Conservation (phyloP, 257 asterid species). For the Misopates orontium region DNA sequence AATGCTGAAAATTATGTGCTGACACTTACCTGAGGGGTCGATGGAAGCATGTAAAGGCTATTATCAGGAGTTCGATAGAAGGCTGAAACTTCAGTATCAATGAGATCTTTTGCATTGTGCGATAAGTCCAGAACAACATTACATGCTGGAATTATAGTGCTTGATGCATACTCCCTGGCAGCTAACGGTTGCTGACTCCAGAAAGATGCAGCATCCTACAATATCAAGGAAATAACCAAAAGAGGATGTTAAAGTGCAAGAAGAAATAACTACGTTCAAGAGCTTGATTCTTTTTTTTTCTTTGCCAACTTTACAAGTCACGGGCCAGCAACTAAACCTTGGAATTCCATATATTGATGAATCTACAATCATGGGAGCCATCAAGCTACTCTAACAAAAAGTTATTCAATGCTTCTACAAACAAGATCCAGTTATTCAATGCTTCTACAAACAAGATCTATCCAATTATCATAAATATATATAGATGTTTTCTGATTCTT, state of each 20-base stretch:
- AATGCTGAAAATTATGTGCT: slow-evolving; percentile 17
- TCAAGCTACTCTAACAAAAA: slow-evolving; percentile 16
- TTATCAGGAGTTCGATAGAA: slow-evolving; percentile 89
- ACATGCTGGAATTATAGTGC: slow-evolving; percentile 91
- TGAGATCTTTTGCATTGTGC: slow-evolving; percentile 74
- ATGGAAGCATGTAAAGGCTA: slow-evolving; percentile 94
- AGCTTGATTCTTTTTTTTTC: slow-evolving; percentile 5
- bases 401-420: background rate
- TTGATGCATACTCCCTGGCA: slow-evolving; percentile 88
- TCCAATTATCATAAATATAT: background rate
- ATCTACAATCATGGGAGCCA: slow-evolving; percentile 19
- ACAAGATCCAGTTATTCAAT: background rate
- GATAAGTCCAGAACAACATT: slow-evolving; percentile 76
- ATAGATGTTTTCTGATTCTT: background rate
- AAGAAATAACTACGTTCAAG: slow-evolving; percentile 13
- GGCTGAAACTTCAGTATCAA: slow-evolving; percentile 88
- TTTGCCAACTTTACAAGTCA: slow-evolving; percentile 1
- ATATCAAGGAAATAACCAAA: slow-evolving; percentile 17
- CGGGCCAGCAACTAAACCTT: slow-evolving; percentile 3
- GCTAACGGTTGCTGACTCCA: slow-evolving; percentile 98
- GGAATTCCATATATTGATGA: slow-evolving; percentile 9
- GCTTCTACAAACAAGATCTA: slow-evolving; percentile 3
- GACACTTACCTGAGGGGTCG: slow-evolving; percentile 85
- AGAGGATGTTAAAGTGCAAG: slow-evolving; percentile 6
- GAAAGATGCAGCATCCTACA: slow-evolving; percentile 94